Base-by-base conservation (phyloP, 805 yeast species). In the Cyberlindnera sargentensis region DNA sequence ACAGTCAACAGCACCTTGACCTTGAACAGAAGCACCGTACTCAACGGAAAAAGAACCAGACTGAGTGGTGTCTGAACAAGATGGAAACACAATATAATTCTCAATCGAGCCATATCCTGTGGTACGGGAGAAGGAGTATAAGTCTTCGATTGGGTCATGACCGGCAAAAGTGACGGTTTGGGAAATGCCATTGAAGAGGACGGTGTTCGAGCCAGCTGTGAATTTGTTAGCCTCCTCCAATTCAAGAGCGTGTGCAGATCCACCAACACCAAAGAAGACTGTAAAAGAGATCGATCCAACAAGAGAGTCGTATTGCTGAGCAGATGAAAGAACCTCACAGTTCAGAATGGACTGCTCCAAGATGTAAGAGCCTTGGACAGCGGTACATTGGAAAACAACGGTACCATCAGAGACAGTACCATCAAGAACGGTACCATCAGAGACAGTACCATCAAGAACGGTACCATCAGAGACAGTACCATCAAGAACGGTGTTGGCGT, bases 261-360 rank as follows among this genome's bases (percentile, higher is more conserved):
- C 70, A 49, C 71, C 72, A 45, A 47, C 59, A 41, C 57, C 58
- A 38, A 66, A 65, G 38, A 56, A 55, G 3, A 64, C 50, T 8
- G 60, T 51, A 26, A 61, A 55, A 3, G 58, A 46, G 5, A 67
- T 47, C 3, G 55, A 36, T 25, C 71, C 72, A 3, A 48, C 35
- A 11, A 63, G 32, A 1, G 59, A 41, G 4, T 34, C 42, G 36
- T 47, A 54, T 6, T 57, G 34, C 28, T 48, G 59, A 8, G 45
- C 47, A 3, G 43, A 36, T 8, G 34, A 27, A 11, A 42, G 39
- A 7, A 65, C 57, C 6, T 45, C 46, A 55, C 71, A 67, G 27
- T 52, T 46, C 26, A 67, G 39, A 7, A 54, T 46, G 2, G 71
- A 60, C 25, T 55, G 47, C 6, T 56, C 56, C 33, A 52, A 47